Conservation (phyloP, 73 alveolate genomes). For the Breviolum minutum region DNA sequence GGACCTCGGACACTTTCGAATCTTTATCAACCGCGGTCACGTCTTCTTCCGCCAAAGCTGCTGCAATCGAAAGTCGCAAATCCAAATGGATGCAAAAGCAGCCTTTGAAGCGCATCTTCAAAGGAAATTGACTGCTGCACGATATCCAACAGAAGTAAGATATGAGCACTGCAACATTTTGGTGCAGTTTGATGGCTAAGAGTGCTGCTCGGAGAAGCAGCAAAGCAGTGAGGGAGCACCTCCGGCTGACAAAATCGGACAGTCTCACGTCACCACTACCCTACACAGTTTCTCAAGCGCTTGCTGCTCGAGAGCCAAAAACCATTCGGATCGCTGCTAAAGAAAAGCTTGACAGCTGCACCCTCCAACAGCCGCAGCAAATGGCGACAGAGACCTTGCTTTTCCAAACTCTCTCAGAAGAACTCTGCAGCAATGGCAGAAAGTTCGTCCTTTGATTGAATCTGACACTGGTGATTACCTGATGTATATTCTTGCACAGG, state of each 20-base stretch:
- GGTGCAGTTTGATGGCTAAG: not conserved
- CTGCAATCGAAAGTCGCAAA: constrained; percentile 81
- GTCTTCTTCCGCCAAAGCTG: constrained; percentile 72
- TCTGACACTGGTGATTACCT: no score
- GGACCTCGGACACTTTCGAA: no score
- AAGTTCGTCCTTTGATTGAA: no score
- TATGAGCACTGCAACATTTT: not conserved
- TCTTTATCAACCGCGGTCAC: not conserved
- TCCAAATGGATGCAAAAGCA: constrained; percentile 53
- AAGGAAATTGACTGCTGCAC: not conserved
- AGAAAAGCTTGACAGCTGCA: not conserved
- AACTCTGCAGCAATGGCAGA: no score
- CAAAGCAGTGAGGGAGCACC: not conserved
- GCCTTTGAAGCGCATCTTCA: constrained; percentile 15
- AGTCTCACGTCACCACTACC: no score
- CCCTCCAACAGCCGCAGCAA: constrained; percentile 21
- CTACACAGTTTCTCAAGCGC: no score
- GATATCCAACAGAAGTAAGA: not conserved
- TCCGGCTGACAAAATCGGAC: no score
- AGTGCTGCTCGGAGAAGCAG: not conserved
- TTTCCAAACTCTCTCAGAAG: no score
- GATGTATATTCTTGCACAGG: not conserved
- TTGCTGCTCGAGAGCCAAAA: not conserved
- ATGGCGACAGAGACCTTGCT: constrained; percentile 1
- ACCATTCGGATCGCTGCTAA: not conserved